These are phyloP conservation scores for Voacanga thouarsii DNA, from an alignment of 257 asterid species.

Conservation along the genomic window DNA sequence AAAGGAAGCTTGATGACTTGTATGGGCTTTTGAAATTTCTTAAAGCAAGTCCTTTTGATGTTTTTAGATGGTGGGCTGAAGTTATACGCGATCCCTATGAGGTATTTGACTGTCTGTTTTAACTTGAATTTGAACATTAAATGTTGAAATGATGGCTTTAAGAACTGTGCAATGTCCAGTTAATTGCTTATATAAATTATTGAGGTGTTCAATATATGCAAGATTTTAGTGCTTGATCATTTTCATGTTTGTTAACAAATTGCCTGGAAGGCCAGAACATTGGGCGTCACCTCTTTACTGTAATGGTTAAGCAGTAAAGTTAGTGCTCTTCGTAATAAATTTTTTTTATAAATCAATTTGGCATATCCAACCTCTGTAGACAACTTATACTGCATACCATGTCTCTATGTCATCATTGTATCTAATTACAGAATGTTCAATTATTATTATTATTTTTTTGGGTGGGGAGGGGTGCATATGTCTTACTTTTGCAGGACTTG, in stretches of 20 bases:
- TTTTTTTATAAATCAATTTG: background rate
- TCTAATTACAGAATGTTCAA: background rate
- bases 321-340: background rate
- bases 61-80: conserved; percentile 87
- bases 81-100: conserved; percentile 85
- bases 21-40: conserved; percentile 89
- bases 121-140: background rate
- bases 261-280: background rate
- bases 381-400: background rate
- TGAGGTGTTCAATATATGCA: background rate
- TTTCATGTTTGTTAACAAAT: background rate
- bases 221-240: background rate
- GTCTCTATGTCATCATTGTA: background rate
- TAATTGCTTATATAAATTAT: background rate
- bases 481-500: background rate
- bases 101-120: conserved; percentile 37
- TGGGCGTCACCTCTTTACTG: background rate
- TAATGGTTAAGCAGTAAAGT: background rate
- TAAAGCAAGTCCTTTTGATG: conserved; percentile 78
- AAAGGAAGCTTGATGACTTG: conserved; percentile 85
- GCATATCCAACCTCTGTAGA: no score
- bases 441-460: background rate
- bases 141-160: background rate
- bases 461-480: background rate
- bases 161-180: background rate